These are phyloP conservation scores for Aspergillus sergii DNA, from an alignment of 2,329 filamentous ascomycete species.

Conservation along the genomic window DNA sequence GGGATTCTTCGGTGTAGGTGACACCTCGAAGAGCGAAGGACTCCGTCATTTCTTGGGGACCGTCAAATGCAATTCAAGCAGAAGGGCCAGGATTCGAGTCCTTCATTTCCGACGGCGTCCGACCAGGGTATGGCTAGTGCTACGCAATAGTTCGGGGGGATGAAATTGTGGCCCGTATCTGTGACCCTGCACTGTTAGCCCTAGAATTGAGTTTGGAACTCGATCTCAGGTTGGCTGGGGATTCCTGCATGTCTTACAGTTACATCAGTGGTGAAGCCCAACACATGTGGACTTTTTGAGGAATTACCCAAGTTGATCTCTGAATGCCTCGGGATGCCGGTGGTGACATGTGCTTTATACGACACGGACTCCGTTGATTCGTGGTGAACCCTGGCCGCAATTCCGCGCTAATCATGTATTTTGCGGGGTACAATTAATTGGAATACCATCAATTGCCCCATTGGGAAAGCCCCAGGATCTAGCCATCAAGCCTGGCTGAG, in stretches of 20 bases:
- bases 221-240: background rate
- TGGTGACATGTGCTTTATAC: constrained; percentile 1
- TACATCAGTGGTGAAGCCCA: background rate
- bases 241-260: background rate
- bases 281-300: background rate
- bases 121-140: background rate
- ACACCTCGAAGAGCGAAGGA: background rate
- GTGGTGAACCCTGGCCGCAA: background rate
- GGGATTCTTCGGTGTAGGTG: background rate
- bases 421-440: constrained; percentile 9
- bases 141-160: background rate
- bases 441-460: background rate
- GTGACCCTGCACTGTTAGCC: background rate
- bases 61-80: background rate
- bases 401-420: background rate
- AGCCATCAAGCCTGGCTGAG: background rate
- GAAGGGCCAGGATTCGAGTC: background rate
- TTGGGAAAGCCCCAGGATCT: background rate
- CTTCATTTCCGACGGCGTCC: background rate
- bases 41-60: background rate
- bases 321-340: background rate
- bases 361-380: background rate
- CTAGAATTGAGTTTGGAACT: background rate
- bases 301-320: background rate
- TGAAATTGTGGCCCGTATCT: background rate